These are phyloP conservation scores for Trametes coccinea DNA, from an alignment of 768 basidiomycete species.

Conservation along the genomic window DNA sequence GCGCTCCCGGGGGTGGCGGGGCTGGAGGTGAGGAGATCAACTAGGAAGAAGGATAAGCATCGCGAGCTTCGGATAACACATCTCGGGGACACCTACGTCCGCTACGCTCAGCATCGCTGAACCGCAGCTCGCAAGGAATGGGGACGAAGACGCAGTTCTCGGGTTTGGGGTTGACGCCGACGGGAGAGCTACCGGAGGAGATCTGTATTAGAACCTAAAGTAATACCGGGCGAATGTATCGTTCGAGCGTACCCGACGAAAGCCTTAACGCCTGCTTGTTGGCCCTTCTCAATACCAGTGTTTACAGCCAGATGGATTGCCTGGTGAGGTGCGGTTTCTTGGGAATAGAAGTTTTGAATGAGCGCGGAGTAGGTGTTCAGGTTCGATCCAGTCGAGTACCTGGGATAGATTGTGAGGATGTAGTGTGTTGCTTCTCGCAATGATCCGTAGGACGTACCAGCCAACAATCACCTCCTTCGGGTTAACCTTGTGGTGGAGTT, in stretches of 20 bases:
- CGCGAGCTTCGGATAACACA: neutral
- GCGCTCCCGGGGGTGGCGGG: conserved; percentile 34
- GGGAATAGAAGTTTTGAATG: conserved; percentile 96
- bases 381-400: conserved; percentile 91
- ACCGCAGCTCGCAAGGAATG: conserved; percentile 82
- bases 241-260: conserved; percentile 67
- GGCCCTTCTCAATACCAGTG: conserved; percentile 68
- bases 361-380: conserved; percentile 95
- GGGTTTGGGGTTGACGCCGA: conserved; percentile 85
- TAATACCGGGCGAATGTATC: no score
- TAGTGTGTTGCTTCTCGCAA: neutral
- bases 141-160: conserved; percentile 96
- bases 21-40: conserved; percentile 68
- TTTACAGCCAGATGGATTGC: conserved; percentile 92
- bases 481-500: conserved; percentile 81
- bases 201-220: no score
- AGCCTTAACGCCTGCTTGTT: conserved; percentile 76
- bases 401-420: conserved; percentile 30
- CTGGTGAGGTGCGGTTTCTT: conserved; percentile 85
- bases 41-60: conserved; percentile 39
- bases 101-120: conserved; percentile 80
- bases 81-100: conserved; percentile 59
- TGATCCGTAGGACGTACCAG: conserved; percentile 59
- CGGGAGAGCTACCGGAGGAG: conserved; percentile 61
- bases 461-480: conserved; percentile 91